Evolutionary conservation across 768 basidiomycete genomes (phyloP).

Genomic region (Boletus rubescentipes): DNA sequence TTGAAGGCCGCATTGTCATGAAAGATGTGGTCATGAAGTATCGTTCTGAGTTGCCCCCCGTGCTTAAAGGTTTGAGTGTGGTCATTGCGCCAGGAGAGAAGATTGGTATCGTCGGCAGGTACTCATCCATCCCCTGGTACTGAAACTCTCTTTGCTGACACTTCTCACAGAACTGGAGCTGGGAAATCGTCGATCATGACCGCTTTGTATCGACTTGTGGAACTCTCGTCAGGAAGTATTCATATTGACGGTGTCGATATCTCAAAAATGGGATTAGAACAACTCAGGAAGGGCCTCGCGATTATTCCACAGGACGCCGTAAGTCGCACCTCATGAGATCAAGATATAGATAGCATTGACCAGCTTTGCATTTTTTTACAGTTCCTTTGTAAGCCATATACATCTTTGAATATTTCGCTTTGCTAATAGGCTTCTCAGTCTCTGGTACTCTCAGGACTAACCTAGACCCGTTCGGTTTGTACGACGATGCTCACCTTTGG

Average conservation of each 20-base stretch:
- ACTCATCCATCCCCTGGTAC: conserved; percentile 14
- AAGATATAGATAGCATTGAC: background rate
- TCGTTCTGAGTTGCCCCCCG: conserved; percentile 80
- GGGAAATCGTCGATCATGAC: conserved; percentile 92
- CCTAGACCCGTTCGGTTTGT: conserved; percentile 82
- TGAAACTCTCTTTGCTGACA: background rate
- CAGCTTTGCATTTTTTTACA: background rate
- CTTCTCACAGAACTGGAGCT: conserved; percentile 63
- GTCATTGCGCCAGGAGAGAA: conserved; percentile 76
- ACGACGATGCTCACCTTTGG: conserved; percentile 81
- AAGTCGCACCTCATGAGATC: background rate
- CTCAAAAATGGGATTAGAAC: conserved; percentile 75
- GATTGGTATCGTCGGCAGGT: conserved; percentile 84
- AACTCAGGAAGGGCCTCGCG: conserved; percentile 64
- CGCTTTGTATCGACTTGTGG: conserved; percentile 82
- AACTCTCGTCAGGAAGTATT: conserved; percentile 75
- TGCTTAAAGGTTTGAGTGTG: conserved; percentile 82
- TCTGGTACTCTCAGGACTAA: conserved; percentile 84
- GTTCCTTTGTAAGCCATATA: conserved; percentile 40
- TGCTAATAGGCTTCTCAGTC: conserved; percentile 38
- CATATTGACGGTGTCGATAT: conserved; percentile 82
- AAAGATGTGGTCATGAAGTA: conserved; percentile 77
- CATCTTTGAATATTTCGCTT: conserved; percentile 1
- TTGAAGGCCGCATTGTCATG: conserved; percentile 69
- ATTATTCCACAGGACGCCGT: conserved; percentile 80